Base-by-base conservation (phyloP, 2,329 filamentous ascomycete species). In the Aspergillus terreus region DNA sequence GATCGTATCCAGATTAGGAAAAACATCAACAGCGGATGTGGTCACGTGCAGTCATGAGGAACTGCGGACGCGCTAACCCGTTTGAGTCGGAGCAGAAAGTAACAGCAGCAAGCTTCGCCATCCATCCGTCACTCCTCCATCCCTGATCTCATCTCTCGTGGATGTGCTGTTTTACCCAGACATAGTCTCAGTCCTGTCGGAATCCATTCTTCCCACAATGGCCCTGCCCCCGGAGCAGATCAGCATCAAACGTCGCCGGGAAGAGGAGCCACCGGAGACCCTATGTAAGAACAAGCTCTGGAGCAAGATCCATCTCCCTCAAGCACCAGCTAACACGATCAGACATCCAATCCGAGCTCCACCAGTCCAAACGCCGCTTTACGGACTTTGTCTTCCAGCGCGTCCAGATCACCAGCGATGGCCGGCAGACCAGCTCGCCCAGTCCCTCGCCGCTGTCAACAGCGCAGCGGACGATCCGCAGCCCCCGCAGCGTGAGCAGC, bases 191-290 rank as follows among this genome's bases (percentile, higher is more conserved):
- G 21, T 46, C 25, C 10, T 14, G 12, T 17, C 6, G 5, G 4
- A 38, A 14, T 43, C 17, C n/a, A 10, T 19, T 11, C 32, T 25
- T 4, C 21, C 19, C 43, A 50, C 19, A 6, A 79, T 79, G 76
- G 51, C 75, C 25, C 60, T 75, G 36, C 74, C 76, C 42, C 77
- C 77, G 38, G 76, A 79, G 49, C 72, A 76, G 38, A 77, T 80
- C 46, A 76, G 73, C 21, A 76, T 83, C 63, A 83, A 83, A 68
- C 75, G 81, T 50, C 78, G 80, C 57, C 76, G 80, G 50, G 75
- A 77, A 50, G 80, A 83, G 49, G 78, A 79, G 44, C 78, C 80
- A 3, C 75, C 81, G n/a, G 79, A 82, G 54, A 74, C 76, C 19
- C 68, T 82, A 46, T 77, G 76, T 79, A 75, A 51, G 67, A 50